phyloP scores from a whole-genome alignment of 2,329 filamentous ascomycete genomes.

The Colletotrichum lini region DNA sequence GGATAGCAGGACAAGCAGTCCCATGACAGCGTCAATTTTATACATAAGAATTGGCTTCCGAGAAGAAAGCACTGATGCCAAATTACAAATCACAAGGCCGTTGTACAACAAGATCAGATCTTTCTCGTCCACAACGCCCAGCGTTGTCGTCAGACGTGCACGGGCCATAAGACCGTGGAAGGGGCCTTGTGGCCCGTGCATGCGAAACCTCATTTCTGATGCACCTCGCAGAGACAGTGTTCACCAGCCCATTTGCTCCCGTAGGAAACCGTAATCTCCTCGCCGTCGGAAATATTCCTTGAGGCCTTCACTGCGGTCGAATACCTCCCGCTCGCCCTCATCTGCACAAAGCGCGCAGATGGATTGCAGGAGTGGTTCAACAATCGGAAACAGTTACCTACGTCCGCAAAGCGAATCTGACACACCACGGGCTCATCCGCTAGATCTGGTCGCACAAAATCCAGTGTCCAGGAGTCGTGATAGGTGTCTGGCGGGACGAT shows the following conservation, averaged over 20 bases:
- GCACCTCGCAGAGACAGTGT: background rate
- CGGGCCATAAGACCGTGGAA: too few species aligned
- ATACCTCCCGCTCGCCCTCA: conserved; percentile 16
- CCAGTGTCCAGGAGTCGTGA: background rate
- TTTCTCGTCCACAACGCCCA: too few species aligned
- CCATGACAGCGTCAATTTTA: too few species aligned
- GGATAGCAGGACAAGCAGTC: too few species aligned
- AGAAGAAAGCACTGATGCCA: too few species aligned
- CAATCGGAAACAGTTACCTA: conserved; percentile 17
- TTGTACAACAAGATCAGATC: too few species aligned
- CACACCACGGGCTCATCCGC: conserved; percentile 10
- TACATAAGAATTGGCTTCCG: too few species aligned
- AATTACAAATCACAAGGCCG: too few species aligned
- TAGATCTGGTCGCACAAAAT: conserved; percentile 14
- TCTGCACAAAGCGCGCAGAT: conserved; percentile 10
- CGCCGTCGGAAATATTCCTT: conserved; percentile 8
- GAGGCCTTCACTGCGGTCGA: conserved; percentile 5
- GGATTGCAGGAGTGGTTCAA: conserved; percentile 20
- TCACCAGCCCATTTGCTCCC: background rate
- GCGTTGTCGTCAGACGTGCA: too few species aligned
- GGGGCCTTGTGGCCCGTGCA: too few species aligned
- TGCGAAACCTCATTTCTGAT: too few species aligned
- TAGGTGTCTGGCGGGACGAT: conserved; percentile 5
- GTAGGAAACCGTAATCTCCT: conserved; percentile 15
- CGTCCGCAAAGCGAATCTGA: conserved; percentile 1